Percentiles rank a stretch among this genome's conserved stretches.
phyloP scores from a whole-genome alignment of 192 early-diverging fungal genomes.

The Coemansia javaensis region DNA sequence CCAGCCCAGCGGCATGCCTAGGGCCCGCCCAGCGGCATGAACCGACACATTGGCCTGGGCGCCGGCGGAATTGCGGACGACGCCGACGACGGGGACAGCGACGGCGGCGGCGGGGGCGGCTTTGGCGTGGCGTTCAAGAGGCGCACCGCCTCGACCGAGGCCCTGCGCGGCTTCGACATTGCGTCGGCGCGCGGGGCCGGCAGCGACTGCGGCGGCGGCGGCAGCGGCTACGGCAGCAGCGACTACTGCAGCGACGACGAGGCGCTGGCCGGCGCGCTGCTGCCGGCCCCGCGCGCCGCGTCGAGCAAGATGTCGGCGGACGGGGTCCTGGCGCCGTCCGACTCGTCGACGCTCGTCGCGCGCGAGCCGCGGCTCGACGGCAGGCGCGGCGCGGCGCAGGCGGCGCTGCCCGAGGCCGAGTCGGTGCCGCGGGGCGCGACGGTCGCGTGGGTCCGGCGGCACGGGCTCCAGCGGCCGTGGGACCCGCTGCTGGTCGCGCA shows the following conservation, averaged over 20 bases:
- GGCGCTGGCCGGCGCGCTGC: not conserved
- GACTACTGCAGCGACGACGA: not conserved
- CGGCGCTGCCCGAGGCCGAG: constrained; percentile 18
- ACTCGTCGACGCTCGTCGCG: constrained; percentile 27
- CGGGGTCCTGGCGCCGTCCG: constrained; percentile 20
- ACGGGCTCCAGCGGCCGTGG: constrained; percentile 45
- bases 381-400: constrained; percentile 1
- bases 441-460: constrained; percentile 36
- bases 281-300: not conserved
- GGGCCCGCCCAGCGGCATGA: constrained; percentile 5
- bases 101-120: not conserved
- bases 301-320: constrained; percentile 24
- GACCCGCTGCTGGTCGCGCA: constrained; percentile 44
- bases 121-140: constrained; percentile 1
- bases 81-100: not conserved
- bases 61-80: constrained; percentile 2
- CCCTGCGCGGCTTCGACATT: constrained; percentile 36
- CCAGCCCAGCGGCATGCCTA: too few species aligned
- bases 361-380: constrained; percentile 6
- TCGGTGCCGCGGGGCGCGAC: constrained; percentile 33
- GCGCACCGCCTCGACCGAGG: constrained; percentile 45
- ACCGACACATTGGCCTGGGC: too few species aligned
- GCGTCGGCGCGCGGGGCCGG: constrained; percentile 4
- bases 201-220: not conserved
- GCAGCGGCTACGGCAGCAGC: not conserved